phyloP scores from a whole-genome alignment of 345 rosid species.

The Pelargonium nanum region DNA sequence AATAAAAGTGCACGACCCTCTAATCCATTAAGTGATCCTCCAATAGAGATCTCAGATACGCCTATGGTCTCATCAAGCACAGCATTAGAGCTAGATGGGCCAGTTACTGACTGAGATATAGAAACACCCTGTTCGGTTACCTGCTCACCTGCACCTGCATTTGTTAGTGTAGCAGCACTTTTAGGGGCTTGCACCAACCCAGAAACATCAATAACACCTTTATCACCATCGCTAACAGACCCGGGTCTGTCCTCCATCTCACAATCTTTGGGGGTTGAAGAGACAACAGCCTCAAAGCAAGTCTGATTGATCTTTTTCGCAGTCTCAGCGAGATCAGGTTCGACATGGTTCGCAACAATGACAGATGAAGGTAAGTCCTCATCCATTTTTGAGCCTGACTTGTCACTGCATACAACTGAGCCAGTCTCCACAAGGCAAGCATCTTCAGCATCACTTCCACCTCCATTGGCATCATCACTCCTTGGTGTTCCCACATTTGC shows the following conservation, averaged over 20 bases:
- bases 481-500: slow-evolving; percentile 27
- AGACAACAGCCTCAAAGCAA: slow-evolving; percentile 13
- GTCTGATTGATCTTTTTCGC: neutral
- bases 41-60: slow-evolving; percentile 16
- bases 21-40: slow-evolving; percentile 16
- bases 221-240: slow-evolving; percentile 10
- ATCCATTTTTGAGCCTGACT: slow-evolving; percentile 30
- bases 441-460: slow-evolving; percentile 73
- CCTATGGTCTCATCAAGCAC: slow-evolving; percentile 18
- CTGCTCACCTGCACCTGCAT: slow-evolving; percentile 18
- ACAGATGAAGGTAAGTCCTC: slow-evolving; percentile 24
- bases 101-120: slow-evolving; percentile 16
- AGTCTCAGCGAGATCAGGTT: slow-evolving; percentile 10
- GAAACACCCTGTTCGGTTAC: slow-evolving; percentile 13
- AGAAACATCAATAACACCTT: slow-evolving; percentile 20
- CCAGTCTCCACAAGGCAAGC: slow-evolving; percentile 44
- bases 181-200: slow-evolving; percentile 18
- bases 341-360: slow-evolving; percentile 16
- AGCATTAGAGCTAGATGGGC: slow-evolving; percentile 16
- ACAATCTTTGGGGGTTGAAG: slow-evolving; percentile 20
- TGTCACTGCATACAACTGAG: slow-evolving; percentile 32
- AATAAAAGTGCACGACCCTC: slow-evolving; percentile 12
- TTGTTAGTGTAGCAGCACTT: slow-evolving; percentile 18
- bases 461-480: slow-evolving; percentile 56
- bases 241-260: slow-evolving; percentile 12